phyloP scores from a whole-genome alignment of 306 rosid species.

The Nissolia schottii region DNA sequence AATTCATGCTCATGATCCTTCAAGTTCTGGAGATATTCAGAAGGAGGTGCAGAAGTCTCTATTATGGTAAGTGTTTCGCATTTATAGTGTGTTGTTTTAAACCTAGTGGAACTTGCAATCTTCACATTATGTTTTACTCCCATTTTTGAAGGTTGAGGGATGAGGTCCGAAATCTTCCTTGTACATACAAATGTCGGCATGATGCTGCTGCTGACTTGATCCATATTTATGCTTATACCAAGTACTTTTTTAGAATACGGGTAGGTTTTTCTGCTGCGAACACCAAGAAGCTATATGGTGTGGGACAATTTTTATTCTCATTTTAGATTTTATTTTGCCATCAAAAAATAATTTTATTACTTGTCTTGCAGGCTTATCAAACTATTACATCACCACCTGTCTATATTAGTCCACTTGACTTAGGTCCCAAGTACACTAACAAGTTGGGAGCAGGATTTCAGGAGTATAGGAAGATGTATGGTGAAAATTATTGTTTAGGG shows the following conservation, averaged over 20 bases:
- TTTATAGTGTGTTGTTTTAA: constrained; percentile 3
- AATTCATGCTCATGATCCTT: constrained; percentile 67
- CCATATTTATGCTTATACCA: constrained; percentile 88
- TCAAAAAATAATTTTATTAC: neutral
- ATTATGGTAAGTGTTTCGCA: constrained; percentile 51
- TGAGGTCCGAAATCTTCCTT: constrained; percentile 79
- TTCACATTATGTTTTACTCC: constrained; percentile 2
- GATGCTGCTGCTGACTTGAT: constrained; percentile 99
- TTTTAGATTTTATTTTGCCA: neutral
- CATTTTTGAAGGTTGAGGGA: constrained; percentile 79
- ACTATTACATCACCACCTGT: constrained; percentile 92
- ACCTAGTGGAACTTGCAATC: neutral
- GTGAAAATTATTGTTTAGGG: constrained; percentile 92
- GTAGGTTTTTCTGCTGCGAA: constrained; percentile 36
- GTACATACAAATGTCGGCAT: constrained; percentile 94
- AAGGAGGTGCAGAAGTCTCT: constrained; percentile 74
- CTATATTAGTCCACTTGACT: constrained; percentile 95
- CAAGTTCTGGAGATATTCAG: constrained; percentile 54
- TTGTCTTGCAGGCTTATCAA: constrained; percentile 64
- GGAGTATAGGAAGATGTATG: constrained; percentile 82
- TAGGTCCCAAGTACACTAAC: constrained; percentile 86
- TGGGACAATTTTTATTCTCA: neutral
- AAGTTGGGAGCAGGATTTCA: constrained; percentile 75
- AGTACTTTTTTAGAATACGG: constrained; percentile 83
- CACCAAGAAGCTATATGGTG: neutral